Evolutionary conservation across 257 asterid species (phyloP).

Genomic region (Penstemon eatonii): DNA sequence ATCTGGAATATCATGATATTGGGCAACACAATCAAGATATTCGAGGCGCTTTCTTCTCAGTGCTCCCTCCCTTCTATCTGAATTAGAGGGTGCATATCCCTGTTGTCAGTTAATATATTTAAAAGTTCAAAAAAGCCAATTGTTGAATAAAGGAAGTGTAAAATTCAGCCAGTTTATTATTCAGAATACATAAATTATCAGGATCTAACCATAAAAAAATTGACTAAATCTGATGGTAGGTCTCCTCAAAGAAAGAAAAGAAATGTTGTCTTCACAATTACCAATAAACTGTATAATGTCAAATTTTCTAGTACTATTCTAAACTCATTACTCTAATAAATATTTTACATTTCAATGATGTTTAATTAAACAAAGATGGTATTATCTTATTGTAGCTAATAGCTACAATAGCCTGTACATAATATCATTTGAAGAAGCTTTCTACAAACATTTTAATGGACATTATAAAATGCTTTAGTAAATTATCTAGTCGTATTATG

Average conservation of each 20-base stretch:
- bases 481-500: neutral
- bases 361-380: too few relatives aligned
- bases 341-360: too few relatives aligned
- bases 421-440: neutral
- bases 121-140: slow-evolving; percentile 41
- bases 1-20: slow-evolving; percentile 84
- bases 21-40: slow-evolving; percentile 93
- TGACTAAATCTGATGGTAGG: neutral
- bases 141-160: slow-evolving; percentile 15
- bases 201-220: slow-evolving; percentile 22
- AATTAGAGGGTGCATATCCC: slow-evolving; percentile 99
- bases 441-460: neutral
- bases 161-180: slow-evolving; percentile 10
- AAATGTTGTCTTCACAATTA: neutral
- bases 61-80: slow-evolving; percentile 99
- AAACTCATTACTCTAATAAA: neutral
- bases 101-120: slow-evolving; percentile 73
- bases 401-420: neutral
- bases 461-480: neutral
- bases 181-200: slow-evolving; percentile 5
- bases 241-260: neutral
- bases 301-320: neutral
- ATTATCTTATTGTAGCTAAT: too few relatives aligned
- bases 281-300: neutral
- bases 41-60: slow-evolving; percentile 86